phyloP scores from a whole-genome alignment of 345 rosid species.

The Atalantia buxifolia region DNA sequence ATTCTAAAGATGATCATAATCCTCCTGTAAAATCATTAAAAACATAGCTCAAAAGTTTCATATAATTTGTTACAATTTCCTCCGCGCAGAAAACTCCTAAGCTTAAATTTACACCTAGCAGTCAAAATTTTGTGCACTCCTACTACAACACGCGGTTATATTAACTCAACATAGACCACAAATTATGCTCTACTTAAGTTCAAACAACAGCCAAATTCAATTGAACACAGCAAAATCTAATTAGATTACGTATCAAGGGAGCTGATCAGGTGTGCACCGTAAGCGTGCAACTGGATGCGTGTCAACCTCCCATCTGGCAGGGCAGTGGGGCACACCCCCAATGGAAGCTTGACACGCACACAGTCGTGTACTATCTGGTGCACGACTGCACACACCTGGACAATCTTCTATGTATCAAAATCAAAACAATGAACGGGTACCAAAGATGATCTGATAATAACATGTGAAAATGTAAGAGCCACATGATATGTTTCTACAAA shows the following conservation, averaged over 20 bases:
- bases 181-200: not conserved
- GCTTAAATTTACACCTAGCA: too few species aligned
- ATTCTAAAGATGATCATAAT: not conserved
- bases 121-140: too few species aligned
- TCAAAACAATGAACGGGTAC: constrained; percentile 2
- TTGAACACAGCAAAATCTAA: not conserved
- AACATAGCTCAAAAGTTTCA: not conserved
- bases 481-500: constrained; percentile 26
- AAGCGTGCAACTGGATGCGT: too few species aligned
- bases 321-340: too few species aligned
- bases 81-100: not conserved
- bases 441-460: constrained; percentile 7
- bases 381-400: too few species aligned
- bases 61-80: not conserved
- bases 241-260: not conserved
- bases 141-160: not conserved
- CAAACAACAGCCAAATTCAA: not conserved
- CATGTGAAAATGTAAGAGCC: constrained; percentile 10
- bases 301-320: too few species aligned
- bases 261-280: too few species aligned
- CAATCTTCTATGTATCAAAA: not conserved
- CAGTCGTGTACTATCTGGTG: too few species aligned
- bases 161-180: not conserved
- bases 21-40: not conserved
- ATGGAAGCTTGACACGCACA: too few species aligned